phyloP scores from a whole-genome alignment of 1,284 basidiomycete genomes.

The Fomitopsis schrenkii region DNA sequence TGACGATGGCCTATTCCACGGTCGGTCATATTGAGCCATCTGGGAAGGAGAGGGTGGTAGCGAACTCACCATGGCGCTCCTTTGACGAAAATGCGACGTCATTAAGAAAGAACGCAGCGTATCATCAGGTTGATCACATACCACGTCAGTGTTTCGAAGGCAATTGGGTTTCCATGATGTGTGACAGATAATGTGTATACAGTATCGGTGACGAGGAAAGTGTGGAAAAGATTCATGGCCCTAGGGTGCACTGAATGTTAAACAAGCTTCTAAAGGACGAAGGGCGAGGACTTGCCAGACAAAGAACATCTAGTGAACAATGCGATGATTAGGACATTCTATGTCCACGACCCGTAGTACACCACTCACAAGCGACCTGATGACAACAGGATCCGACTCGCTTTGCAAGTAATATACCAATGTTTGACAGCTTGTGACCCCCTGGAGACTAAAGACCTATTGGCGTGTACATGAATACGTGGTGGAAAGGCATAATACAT shows the following conservation, averaged over 20 bases:
- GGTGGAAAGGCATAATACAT: neutral
- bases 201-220: constrained; percentile 5
- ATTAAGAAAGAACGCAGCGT: too few species aligned
- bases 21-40: neutral
- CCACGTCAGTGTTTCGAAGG: neutral
- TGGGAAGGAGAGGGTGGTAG: neutral
- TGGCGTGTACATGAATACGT: neutral
- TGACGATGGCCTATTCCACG: neutral
- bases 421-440: constrained; percentile 7
- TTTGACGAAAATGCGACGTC: neutral
- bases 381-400: neutral
- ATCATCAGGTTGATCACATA: neutral
- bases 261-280: neutral
- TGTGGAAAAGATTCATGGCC: constrained; percentile 10
- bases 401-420: constrained; percentile 2
- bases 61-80: neutral
- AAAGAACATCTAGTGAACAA: neutral
- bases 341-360: neutral
- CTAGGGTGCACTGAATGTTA: neutral
- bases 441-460: constrained; percentile 3
- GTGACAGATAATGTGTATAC: constrained; percentile 11
- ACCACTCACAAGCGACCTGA: constrained; percentile 3
- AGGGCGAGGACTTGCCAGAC: neutral
- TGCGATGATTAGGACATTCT: neutral
- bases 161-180: neutral